A percentile compares a stretch with the other conserved stretches of the same genome.
These are phyloP conservation scores for Prunus yedoensis DNA, from an alignment of 331 rosid genomes.

Conservation along the genomic window DNA sequence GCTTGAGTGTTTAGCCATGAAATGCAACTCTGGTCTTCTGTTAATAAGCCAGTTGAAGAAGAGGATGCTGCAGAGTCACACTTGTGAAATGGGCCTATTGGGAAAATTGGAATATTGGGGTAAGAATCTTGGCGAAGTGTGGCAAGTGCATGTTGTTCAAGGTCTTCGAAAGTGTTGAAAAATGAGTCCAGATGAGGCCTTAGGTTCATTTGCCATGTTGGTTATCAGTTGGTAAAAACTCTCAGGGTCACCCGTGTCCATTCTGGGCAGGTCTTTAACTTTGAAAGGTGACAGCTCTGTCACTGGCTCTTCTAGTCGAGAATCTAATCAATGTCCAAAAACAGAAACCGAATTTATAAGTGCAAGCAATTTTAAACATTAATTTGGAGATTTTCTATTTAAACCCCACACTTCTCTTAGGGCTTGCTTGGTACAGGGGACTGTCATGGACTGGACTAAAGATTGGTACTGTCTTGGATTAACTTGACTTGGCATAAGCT, in stretches of 20 bases:
- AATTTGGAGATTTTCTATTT: too few species aligned
- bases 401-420: too few species aligned
- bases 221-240: neutral
- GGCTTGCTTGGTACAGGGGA: too few species aligned
- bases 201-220: neutral
- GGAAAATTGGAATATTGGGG: slow-evolving; percentile 34
- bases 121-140: slow-evolving; percentile 18
- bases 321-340: too few species aligned
- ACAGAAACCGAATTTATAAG: too few species aligned
- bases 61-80: neutral
- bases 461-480: too few species aligned
- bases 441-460: too few species aligned
- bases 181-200: neutral
- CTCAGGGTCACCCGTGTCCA: slow-evolving; percentile 9
- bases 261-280: slow-evolving; percentile 45
- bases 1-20: slow-evolving; percentile 41
- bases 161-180: slow-evolving; percentile 14
- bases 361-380: too few species aligned
- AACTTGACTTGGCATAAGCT: too few species aligned
- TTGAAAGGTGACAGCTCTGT: slow-evolving; percentile 43
- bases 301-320: slow-evolving; percentile 32
- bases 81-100: slow-evolving; percentile 51
- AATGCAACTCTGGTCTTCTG: slow-evolving; percentile 38
- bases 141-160: slow-evolving; percentile 29
- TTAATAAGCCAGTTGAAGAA: slow-evolving; percentile 26